Conservation (phyloP, 352 stramenopile species). For the Phytophthora citrophthora region DNA sequence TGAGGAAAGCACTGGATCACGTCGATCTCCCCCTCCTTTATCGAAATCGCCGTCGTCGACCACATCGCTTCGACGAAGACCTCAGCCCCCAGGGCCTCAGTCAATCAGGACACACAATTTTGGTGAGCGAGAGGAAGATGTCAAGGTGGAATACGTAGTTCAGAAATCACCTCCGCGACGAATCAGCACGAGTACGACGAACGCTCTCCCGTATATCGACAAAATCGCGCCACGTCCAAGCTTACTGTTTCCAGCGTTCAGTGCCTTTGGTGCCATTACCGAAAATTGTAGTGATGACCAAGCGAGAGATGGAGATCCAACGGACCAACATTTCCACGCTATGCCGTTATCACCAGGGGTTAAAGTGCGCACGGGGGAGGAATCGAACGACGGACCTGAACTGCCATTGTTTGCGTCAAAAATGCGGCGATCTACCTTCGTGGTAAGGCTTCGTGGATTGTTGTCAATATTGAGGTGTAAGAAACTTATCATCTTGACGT, state of each 20-base stretch:
- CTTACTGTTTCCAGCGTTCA: conserved; percentile 11
- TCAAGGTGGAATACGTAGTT: conserved; percentile 30
- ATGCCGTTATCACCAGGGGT: conserved; percentile 43
- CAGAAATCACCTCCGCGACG: not conserved
- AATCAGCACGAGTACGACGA: conserved; percentile 8
- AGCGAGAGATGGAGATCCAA: conserved; percentile 12
- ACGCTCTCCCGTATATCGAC: conserved; percentile 22
- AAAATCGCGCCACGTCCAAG: conserved; percentile 7
- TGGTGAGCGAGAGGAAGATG: conserved; percentile 22
- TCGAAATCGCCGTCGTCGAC: conserved; percentile 16
- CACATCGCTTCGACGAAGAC: conserved; percentile 9
- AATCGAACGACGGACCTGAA: conserved; percentile 32
- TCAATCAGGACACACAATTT: conserved; percentile 11
- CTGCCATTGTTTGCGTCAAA: conserved; percentile 29
- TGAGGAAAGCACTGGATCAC: conserved; percentile 2
- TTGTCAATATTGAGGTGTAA: not conserved
- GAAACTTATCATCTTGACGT: not conserved
- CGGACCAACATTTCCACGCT: conserved; percentile 33
- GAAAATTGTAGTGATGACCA: not conserved
- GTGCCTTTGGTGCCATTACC: not conserved
- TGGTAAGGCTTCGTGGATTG: conserved; percentile 19
- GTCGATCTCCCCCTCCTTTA: conserved; percentile 7
- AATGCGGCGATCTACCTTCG: conserved; percentile 42
- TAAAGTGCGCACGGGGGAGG: conserved; percentile 34
- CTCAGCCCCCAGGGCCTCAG: conserved; percentile 7